phyloP scores from a whole-genome alignment of 139 green algal genomes.

The Chlamydomonas sp. region DNA sequence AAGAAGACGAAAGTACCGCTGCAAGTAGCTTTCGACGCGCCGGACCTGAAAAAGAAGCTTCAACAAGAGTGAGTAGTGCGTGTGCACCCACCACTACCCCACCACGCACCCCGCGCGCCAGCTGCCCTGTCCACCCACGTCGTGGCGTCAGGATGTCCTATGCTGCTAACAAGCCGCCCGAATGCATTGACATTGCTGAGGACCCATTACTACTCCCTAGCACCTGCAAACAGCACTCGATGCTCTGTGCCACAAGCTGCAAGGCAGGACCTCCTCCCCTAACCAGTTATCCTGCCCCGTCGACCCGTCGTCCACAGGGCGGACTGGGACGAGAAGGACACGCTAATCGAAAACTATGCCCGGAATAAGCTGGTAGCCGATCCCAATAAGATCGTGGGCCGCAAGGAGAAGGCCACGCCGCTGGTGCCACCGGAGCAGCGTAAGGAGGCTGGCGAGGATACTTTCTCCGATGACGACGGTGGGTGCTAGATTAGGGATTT shows the following conservation, averaged over 20 bases:
- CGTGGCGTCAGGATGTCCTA: too few relatives aligned
- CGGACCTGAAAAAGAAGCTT: conserved; percentile 27
- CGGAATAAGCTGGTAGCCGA: conserved; percentile 58
- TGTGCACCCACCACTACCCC: neutral
- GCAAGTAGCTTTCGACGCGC: conserved; percentile 27
- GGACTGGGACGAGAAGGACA: conserved; percentile 49
- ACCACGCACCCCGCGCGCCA: too few relatives aligned
- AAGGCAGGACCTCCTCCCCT: too few relatives aligned
- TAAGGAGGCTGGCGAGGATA: conserved; percentile 46
- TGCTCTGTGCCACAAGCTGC: too few relatives aligned
- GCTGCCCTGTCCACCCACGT: too few relatives aligned
- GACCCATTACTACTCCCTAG: too few relatives aligned
- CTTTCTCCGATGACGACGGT: conserved; percentile 67
- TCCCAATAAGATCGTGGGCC: conserved; percentile 56
- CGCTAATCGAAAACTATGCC: conserved; percentile 53
- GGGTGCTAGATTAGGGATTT: neutral
- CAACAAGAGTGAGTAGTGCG: conserved; percentile 28
- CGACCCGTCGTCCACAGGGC: conserved; percentile 17
- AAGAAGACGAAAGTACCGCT: conserved; percentile 44
- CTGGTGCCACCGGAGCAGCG: conserved; percentile 49
- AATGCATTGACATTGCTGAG: too few relatives aligned
- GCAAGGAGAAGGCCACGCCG: conserved; percentile 27
- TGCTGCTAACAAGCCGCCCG: too few relatives aligned
- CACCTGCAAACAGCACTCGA: too few relatives aligned
- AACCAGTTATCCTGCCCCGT: neutral